These are phyloP conservation scores for Talaromyces liani DNA, from an alignment of 495 filamentous ascomycete species.

Conservation along the genomic window DNA sequence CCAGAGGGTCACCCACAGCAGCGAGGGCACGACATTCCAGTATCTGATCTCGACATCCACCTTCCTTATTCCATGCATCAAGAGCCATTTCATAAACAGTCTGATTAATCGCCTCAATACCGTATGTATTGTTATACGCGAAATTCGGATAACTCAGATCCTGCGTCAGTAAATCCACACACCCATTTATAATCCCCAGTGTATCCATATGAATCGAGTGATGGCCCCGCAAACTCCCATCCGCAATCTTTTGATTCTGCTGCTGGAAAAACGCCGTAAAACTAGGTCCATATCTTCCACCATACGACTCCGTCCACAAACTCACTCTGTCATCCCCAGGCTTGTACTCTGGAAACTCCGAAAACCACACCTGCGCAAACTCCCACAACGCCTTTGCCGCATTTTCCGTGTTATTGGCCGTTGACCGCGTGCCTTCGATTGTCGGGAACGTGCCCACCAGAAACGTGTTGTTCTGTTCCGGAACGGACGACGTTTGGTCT, in stretches of 20 bases:
- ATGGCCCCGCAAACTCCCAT: slow-evolving; percentile 23
- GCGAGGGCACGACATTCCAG: slow-evolving; percentile 36
- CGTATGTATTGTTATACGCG: slow-evolving; percentile 71
- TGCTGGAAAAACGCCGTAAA: slow-evolving; percentile 58
- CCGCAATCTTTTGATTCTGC: slow-evolving; percentile 52
- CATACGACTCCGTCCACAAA: slow-evolving; percentile 53
- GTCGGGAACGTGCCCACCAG: slow-evolving; percentile 54
- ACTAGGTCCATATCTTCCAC: slow-evolving; percentile 59
- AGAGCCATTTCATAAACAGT: slow-evolving; percentile 41
- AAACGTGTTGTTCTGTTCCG: slow-evolving; percentile 52
- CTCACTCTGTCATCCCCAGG: slow-evolving; percentile 47
- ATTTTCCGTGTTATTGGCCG: slow-evolving; percentile 47
- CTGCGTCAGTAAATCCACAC: slow-evolving; percentile 67
- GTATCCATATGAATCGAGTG: slow-evolving; percentile 43
- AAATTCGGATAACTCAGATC: slow-evolving; percentile 58
- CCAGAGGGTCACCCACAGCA: slow-evolving; percentile 33
- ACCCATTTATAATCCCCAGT: slow-evolving; percentile 59
- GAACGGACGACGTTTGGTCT: slow-evolving; percentile 24
- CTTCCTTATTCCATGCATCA: slow-evolving; percentile 39
- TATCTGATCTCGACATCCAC: slow-evolving; percentile 56
- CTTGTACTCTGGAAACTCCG: slow-evolving; percentile 48
- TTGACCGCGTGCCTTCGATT: slow-evolving; percentile 28
- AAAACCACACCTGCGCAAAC: slow-evolving; percentile 51
- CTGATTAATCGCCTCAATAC: slow-evolving; percentile 55
- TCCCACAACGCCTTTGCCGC: slow-evolving; percentile 48